Evolutionary conservation across 495 filamentous ascomycete species (phyloP), one percentile per base, ranked within the genome.

Genomic region (Podospora bellae-mahoneyi): DNA sequence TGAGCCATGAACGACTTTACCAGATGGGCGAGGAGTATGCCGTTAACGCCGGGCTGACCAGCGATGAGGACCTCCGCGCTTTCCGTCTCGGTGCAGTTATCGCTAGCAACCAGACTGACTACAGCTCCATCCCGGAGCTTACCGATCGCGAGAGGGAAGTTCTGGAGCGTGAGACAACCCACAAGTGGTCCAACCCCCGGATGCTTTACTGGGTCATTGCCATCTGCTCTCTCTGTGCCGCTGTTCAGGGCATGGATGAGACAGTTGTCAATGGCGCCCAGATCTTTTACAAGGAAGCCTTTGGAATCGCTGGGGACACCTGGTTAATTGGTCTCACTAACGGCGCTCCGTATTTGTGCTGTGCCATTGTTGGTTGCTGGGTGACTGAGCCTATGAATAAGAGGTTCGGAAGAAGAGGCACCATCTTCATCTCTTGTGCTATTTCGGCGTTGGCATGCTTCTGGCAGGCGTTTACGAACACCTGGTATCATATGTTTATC

Each of bases 241-340:
- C 83, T 44, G 84, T 86, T 4, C 87, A 90, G 72, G 86, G 85
- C 5, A 86, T 87, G 89, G 88, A 92, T 69, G 90, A 94, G 74
- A 92, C 91, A 0, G 90, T 91, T 67, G 89, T 91, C 72, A 93
- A 92, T 69, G 91, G 90, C 58, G 91, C 90, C 3, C 89, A 92
- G 68, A 80, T 87, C 2, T 89, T 90, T 72, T 92, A 90, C 71
- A 78, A 84, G 28, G 75, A 74, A 10, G 84, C 91, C 68, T 92
- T 92, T 68, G 89, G 90, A 27, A 91, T 93, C 63, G 83, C 82
- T n/a, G 68, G 76, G 13, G 78, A 79, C 64, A 79, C 80, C 53
- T 93, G 90, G 89, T 83, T 94, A 2, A 77, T 88, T 1, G 92
- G 91, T 30, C 83, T 96, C 39, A 79, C 89, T 48, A 90, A 90